Base-by-base conservation (phyloP, 345 rosid species). In the Eucalyptus viminalis region DNA sequence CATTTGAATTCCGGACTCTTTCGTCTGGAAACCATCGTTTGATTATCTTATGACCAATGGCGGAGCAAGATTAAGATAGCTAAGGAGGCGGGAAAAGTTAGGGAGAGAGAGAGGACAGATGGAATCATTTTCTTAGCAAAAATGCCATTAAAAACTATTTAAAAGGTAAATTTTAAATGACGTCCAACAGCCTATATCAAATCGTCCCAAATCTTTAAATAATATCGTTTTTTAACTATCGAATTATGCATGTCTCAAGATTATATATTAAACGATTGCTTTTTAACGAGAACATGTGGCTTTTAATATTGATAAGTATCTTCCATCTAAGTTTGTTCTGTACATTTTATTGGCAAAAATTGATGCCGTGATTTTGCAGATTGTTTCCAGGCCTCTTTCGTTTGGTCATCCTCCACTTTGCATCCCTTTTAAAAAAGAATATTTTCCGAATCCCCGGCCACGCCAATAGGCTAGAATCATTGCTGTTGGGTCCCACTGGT, bases 241-340 rank as follows among this genome's bases (percentile, higher is more conserved):
- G 7, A 6, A 37, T 3, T 6, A 1, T 37, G 1, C 1, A 1
- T 1, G 0, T 76, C 29, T 21, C 5, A 14, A 76, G 9, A 76
- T 11, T 4, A 4, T 5, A 76, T 17, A 3, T 9, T 14, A 67
- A 16, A 15, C 5, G 40, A n/a, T 67, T 17, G 76, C 40, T 31
- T 3, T 60, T 12, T 3, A 60, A 58, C 27, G n/a, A 24, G 10
- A 58, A 24, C 27, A 2, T 43, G 43, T 43, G 43, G 43, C 43
- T 43, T 43, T 43, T 43, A 43, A 43, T 43, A 43, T 5, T 43
- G 43, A 43, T 43, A 43, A 43, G 43, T 8, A 65, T 1, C 19
- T n/a, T 15, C 37, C 19, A 65, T 65, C 37, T 65, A n/a, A 65
- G 5, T 65, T 65, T 4, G 2, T 34, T 16, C 21, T 31, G 11